Evolutionary conservation across 202 grass and related monocot species (phyloP).

Genomic region (Schoenoplectus tabernaemontani): DNA sequence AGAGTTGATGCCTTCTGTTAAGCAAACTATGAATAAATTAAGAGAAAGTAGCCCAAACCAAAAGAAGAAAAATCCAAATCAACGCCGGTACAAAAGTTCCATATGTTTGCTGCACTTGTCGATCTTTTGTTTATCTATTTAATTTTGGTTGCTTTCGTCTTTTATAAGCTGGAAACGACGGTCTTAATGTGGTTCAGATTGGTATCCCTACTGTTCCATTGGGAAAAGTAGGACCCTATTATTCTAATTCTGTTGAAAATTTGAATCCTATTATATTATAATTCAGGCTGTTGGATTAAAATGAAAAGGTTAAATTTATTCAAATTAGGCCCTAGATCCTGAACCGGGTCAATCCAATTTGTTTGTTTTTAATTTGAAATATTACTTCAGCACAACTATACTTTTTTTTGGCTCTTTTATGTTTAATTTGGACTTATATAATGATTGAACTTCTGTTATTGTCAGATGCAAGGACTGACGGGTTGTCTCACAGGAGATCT

Average conservation of each 20-base stretch:
- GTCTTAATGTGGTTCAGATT: background rate
- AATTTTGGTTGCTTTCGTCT: background rate
- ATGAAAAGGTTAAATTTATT: background rate
- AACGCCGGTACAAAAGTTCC: background rate
- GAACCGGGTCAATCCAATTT: background rate
- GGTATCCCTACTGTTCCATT: no score
- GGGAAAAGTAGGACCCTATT: no score
- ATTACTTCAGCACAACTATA: background rate
- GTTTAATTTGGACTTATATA: background rate
- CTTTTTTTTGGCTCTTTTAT: background rate
- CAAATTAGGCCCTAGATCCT: background rate
- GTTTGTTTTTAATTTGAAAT: background rate
- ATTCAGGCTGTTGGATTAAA: background rate
- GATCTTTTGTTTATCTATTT: background rate
- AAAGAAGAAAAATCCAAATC: no score
- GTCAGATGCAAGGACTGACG: slow-evolving; percentile 40
- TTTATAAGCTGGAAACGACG: background rate
- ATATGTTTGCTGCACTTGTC: background rate
- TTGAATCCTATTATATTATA: no score
- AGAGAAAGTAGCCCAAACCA: no score
- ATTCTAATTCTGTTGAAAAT: no score
- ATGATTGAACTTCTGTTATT: slow-evolving; percentile 16
- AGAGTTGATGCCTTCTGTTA: no score
- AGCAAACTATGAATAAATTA: no score
- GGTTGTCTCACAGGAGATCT: slow-evolving; percentile 44